These are phyloP conservation scores for Gossypium gossypioides DNA, from an alignment of 441 rosid species.

Conservation along the genomic window DNA sequence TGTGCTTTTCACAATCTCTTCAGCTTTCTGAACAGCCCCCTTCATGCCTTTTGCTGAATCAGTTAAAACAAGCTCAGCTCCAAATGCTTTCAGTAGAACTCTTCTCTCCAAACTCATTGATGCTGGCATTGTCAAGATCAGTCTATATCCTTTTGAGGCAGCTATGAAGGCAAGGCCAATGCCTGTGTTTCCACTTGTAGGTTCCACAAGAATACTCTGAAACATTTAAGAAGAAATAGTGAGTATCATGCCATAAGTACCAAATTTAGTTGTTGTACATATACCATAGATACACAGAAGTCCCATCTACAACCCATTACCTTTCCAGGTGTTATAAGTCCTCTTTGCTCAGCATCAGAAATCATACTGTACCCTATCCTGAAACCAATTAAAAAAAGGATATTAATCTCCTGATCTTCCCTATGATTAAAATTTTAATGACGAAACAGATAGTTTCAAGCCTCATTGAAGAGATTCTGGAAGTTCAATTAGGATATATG, in stretches of 20 bases:
- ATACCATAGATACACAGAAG: conserved; percentile 1
- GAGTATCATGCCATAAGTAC: background rate
- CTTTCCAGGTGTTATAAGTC: conserved; percentile 88
- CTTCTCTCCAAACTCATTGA: conserved; percentile 97
- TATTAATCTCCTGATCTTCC: background rate
- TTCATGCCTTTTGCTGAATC: conserved; percentile 90
- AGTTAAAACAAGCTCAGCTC: conserved; percentile 84
- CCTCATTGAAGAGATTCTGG: background rate
- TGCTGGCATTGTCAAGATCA: conserved; percentile 89
- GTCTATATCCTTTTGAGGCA: conserved; percentile 80
- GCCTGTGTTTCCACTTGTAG: conserved; percentile 97
- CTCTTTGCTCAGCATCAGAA: conserved; percentile 78
- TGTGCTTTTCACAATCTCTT: conserved; percentile 69
- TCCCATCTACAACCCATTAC: conserved; percentile 24
- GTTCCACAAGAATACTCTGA: conserved; percentile 81
- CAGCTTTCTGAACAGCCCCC: conserved; percentile 88
- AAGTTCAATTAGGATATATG: background rate
- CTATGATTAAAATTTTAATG: conserved; percentile 3
- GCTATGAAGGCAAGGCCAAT: conserved; percentile 94
- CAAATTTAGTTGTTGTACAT: conserved; percentile 1
- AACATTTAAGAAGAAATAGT: conserved; percentile 8
- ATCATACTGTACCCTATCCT: conserved; percentile 97
- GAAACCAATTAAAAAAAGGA: conserved; percentile 23
- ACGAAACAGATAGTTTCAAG: background rate
- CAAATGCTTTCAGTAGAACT: conserved; percentile 84